A percentile compares a stretch with the other conserved stretches of the same genome.
phyloP scores from a whole-genome alignment of 1,284 basidiomycete genomes.

The Thelephora terrestris region DNA sequence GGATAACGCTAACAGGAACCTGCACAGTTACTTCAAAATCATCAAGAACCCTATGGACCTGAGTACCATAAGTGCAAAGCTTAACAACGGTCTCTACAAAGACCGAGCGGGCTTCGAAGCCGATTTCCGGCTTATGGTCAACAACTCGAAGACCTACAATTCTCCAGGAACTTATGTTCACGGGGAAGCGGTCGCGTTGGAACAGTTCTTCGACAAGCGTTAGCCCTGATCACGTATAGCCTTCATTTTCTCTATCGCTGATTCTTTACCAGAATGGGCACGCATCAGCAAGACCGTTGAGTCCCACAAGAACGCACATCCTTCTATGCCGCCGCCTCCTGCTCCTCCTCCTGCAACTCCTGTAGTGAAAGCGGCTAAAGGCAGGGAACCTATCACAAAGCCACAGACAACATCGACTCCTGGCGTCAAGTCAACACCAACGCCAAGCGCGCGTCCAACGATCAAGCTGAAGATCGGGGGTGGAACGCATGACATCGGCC shows the following conservation, averaged over 20 bases:
- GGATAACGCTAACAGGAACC: slow-evolving; percentile 4
- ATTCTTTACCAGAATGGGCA: slow-evolving; percentile 47
- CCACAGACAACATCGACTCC: slow-evolving; percentile 24
- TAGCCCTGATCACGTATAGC: slow-evolving; percentile 20
- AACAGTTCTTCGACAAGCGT: slow-evolving; percentile 82
- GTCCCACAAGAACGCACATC: slow-evolving; percentile 29
- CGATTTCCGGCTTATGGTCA: slow-evolving; percentile 85
- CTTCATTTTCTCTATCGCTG: neutral
- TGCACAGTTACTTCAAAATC: slow-evolving; percentile 73
- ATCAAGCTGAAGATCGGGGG: slow-evolving; percentile 49
- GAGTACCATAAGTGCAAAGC: slow-evolving; percentile 79
- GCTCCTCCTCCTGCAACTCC: slow-evolving; percentile 18
- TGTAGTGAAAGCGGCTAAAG: slow-evolving; percentile 24
- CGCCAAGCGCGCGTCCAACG: slow-evolving; percentile 30
- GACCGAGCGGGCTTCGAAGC: slow-evolving; percentile 77
- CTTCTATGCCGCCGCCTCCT: slow-evolving; percentile 14
- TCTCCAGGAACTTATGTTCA: slow-evolving; percentile 62
- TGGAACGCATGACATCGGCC: slow-evolving; percentile 14
- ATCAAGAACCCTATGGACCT: slow-evolving; percentile 96
- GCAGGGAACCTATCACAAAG: slow-evolving; percentile 10
- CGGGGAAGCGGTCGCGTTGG: slow-evolving; percentile 68
- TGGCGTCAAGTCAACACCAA: slow-evolving; percentile 16
- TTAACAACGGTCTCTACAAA: slow-evolving; percentile 82
- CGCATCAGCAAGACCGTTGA: slow-evolving; percentile 71
- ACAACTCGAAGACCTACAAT: slow-evolving; percentile 88